These are phyloP conservation scores for Macrocybe gigantea DNA, from an alignment of 768 basidiomycete species.

Conservation along the genomic window DNA sequence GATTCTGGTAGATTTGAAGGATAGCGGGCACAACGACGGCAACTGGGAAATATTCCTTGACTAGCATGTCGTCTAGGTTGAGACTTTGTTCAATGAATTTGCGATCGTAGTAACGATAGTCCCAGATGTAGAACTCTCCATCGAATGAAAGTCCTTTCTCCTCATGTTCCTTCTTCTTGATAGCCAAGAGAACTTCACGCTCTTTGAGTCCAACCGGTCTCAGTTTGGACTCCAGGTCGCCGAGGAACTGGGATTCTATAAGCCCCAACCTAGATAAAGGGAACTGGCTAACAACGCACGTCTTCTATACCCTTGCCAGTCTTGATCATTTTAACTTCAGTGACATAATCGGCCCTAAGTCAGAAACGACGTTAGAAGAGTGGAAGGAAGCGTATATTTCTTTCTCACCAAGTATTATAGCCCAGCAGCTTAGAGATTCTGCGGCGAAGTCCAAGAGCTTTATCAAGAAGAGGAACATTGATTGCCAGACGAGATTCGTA, in stretches of 20 bases:
- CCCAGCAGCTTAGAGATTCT: conserved; percentile 61
- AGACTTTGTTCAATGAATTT: conserved; percentile 63
- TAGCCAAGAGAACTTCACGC: conserved; percentile 53
- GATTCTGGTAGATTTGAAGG: conserved; percentile 75
- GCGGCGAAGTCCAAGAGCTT: conserved; percentile 64
- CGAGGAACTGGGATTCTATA: conserved; percentile 51
- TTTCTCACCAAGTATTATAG: conserved; percentile 60
- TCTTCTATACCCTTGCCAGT: conserved; percentile 52
- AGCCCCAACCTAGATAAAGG: not conserved
- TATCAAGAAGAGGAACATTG: conserved; percentile 68
- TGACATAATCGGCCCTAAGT: conserved; percentile 67
- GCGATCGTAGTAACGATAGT: conserved; percentile 72
- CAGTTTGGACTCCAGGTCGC: conserved; percentile 69
- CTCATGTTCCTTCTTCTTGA: conserved; percentile 73
- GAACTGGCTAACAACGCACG: conserved; percentile 26
- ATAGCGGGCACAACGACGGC: conserved; percentile 78
- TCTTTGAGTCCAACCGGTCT: conserved; percentile 69
- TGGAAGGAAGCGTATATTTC: not conserved
- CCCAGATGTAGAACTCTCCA: conserved; percentile 77
- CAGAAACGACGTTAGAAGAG: not conserved
- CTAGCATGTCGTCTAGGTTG: conserved; percentile 65
- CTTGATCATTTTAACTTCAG: conserved; percentile 86
- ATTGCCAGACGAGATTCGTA: conserved; percentile 62
- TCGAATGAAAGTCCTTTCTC: conserved; percentile 58
- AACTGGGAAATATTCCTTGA: conserved; percentile 91